Conservation (phyloP, 2,329 filamentous ascomycete species). For the Rhynchosporium graminicola region DNA sequence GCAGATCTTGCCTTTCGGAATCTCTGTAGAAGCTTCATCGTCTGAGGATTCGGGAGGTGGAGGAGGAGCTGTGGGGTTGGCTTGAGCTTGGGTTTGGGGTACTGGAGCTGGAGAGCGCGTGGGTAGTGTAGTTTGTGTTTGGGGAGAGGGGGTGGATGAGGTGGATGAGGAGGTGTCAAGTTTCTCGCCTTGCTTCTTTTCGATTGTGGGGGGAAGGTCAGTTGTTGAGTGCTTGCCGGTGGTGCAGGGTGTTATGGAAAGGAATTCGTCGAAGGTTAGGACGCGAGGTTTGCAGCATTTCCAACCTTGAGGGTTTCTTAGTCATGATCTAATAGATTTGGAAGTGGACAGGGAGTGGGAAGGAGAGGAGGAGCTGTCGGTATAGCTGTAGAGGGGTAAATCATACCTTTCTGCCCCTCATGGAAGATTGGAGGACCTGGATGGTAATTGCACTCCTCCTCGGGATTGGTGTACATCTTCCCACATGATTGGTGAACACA, state of each 20-base stretch:
- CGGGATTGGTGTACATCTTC: conserved; percentile 78
- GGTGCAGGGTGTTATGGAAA: conserved; percentile 88
- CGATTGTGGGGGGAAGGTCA: conserved; percentile 64
- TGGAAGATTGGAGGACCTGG: conserved; percentile 93
- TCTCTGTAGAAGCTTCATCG: conserved; percentile 74
- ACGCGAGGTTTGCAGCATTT: conserved; percentile 98
- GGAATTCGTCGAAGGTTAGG: conserved; percentile 97
- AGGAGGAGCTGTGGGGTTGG: conserved; percentile 50
- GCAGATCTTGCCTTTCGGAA: conserved; percentile 75
- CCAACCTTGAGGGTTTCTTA: conserved; percentile 66
- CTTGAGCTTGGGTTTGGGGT: conserved; percentile 39
- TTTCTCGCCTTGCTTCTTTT: conserved; percentile 54
- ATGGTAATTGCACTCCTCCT: conserved; percentile 88
- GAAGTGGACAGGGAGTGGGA: not conserved
- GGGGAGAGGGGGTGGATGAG: not conserved
- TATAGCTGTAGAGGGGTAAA: conserved; percentile 1
- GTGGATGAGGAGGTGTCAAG: conserved; percentile 25
- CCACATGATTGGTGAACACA: conserved; percentile 97
- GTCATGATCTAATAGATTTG: conserved; percentile 1
- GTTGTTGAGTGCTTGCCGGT: conserved; percentile 89
- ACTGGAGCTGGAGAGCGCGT: conserved; percentile 47
- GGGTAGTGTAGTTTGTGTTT: conserved; percentile 47
- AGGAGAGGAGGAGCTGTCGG: too few relatives aligned
- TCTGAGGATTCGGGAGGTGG: conserved; percentile 78
- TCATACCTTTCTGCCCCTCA: conserved; percentile 92